phyloP scores from a whole-genome alignment of 179 eudicot genomes.

The Corrigiola litoralis region DNA sequence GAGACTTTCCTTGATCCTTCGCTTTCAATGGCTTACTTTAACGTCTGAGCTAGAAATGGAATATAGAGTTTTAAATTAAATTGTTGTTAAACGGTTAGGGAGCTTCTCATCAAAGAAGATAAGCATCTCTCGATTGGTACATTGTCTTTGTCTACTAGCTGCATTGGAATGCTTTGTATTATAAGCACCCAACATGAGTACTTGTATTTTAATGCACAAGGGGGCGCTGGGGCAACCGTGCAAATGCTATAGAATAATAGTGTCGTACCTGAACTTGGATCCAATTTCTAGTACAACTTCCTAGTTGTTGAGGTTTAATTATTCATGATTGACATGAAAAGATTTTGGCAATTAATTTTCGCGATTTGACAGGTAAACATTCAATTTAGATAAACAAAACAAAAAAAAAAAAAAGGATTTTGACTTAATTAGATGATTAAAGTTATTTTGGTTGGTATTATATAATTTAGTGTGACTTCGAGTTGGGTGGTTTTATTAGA shows the following conservation, averaged over 20 bases:
- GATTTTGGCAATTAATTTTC: background rate
- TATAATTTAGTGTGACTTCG: too few species aligned
- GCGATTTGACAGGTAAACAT: slow-evolving; percentile 17
- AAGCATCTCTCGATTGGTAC: slow-evolving; percentile 30
- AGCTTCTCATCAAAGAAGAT: slow-evolving; percentile 21
- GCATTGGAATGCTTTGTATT: slow-evolving; percentile 5
- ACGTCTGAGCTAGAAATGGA: slow-evolving; percentile 15
- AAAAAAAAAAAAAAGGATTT: too few species aligned
- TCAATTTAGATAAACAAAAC: too few species aligned
- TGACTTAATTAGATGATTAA: too few species aligned
- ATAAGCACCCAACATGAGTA: background rate
- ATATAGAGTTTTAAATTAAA: background rate
- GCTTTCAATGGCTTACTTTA: slow-evolving; percentile 22
- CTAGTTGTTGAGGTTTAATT: background rate
- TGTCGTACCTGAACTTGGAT: slow-evolving; percentile 4
- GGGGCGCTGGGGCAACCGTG: slow-evolving; percentile 13
- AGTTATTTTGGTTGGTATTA: too few species aligned
- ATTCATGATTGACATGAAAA: slow-evolving; percentile 5
- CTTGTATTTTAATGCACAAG: background rate
- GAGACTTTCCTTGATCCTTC: slow-evolving; percentile 25
- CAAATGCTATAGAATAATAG: slow-evolving; percentile 3
- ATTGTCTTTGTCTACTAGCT: slow-evolving; percentile 25
- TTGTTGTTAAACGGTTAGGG: slow-evolving; percentile 22
- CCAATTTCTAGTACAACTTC: slow-evolving; percentile 10
- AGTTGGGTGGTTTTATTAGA: too few species aligned